Percentiles rank a stretch among this genome's conserved stretches.
phyloP scores from a whole-genome alignment of 257 asterid genomes.

The Nicotiana attenuata region DNA sequence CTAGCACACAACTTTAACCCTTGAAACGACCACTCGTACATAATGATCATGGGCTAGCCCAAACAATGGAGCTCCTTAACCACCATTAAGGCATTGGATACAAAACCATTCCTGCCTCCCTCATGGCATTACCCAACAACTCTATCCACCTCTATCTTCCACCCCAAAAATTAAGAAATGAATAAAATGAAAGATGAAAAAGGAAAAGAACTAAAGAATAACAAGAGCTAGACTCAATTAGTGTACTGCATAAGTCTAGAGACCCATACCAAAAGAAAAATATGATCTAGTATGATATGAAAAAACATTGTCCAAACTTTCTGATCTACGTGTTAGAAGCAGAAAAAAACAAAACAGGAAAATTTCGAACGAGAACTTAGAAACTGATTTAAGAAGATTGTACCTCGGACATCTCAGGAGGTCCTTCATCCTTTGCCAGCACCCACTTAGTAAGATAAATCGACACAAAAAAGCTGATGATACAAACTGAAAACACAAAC shows the following conservation, averaged over 20 bases:
- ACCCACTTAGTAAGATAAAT: constrained; percentile 89
- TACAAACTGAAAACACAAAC: constrained; percentile 90
- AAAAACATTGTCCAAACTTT: background rate
- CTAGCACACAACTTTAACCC: background rate
- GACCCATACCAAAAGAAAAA: constrained; percentile 6
- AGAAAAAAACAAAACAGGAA: background rate
- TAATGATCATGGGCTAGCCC: background rate
- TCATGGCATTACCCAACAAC: background rate
- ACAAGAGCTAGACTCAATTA: background rate
- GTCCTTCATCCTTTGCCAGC: constrained; percentile 94
- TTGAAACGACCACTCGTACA: background rate
- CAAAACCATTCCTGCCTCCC: background rate
- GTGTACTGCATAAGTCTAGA: background rate
- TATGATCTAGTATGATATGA: background rate
- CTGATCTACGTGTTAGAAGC: background rate
- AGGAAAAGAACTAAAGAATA: background rate
- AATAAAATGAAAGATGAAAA: background rate
- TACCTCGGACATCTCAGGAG: constrained; percentile 98
- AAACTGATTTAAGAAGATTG: constrained; percentile 16
- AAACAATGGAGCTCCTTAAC: background rate
- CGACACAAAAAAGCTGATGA: constrained; percentile 67
- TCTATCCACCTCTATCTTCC: background rate
- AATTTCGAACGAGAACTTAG: constrained; percentile 8
- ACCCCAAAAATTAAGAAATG: background rate
- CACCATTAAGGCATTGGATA: background rate